phyloP scores from a whole-genome alignment of 192 early-diverging fungal genomes.

The Allomyces javanicus region DNA sequence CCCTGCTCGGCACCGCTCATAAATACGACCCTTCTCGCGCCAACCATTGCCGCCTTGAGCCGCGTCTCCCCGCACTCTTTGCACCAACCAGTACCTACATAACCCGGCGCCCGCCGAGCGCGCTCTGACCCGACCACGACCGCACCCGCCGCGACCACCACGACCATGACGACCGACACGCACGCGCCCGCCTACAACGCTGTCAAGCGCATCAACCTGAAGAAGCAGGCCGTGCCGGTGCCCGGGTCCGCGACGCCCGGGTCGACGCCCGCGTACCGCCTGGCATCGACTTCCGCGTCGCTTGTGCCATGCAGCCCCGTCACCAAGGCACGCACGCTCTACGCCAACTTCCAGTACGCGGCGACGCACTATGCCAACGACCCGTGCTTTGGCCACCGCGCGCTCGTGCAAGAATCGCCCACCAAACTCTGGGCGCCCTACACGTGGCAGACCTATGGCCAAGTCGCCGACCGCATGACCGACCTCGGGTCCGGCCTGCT shows the following conservation, averaged over 20 bases:
- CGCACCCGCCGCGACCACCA: no score
- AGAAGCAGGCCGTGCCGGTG: background rate
- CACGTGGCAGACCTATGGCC: constrained; percentile 48
- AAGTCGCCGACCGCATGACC: constrained; percentile 34
- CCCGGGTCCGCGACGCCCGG: background rate
- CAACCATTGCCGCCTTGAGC: no score
- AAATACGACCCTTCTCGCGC: no score
- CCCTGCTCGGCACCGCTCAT: no score
- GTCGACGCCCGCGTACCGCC: background rate
- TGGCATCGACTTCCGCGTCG: background rate
- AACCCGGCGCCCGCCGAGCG: no score
- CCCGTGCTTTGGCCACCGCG: constrained; percentile 47
- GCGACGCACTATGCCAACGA: constrained; percentile 7
- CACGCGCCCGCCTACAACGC: no score
- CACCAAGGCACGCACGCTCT: background rate
- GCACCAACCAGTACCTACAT: no score
- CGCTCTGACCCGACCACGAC: no score
- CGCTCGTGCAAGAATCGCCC: constrained; percentile 15
- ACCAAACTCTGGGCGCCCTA: constrained; percentile 14
- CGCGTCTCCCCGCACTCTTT: no score
- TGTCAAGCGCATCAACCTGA: background rate
- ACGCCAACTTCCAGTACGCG: background rate
- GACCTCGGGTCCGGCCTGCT: constrained; percentile 51
- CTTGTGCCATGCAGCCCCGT: background rate
- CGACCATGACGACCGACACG: no score